Evolutionary conservation across 176 grass and related monocot species (phyloP).

Genomic region (Avena insularis): DNA sequence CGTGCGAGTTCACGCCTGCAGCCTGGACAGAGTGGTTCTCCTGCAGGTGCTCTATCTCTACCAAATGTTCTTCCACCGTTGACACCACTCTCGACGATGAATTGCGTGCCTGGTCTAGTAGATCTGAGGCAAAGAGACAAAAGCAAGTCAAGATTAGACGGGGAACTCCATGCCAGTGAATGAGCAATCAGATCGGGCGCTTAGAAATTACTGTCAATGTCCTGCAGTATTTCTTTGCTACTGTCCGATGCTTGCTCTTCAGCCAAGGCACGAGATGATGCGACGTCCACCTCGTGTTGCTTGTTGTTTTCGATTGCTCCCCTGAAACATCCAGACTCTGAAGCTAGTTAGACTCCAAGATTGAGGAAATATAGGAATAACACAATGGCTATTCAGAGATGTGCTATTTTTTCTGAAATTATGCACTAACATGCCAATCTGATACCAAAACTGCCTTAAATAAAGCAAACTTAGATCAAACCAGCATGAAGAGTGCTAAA

Average conservation of each 20-base stretch:
- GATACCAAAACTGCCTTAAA: too few species aligned
- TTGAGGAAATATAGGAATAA: neutral
- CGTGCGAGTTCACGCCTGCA: constrained; percentile 60
- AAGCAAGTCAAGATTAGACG: neutral
- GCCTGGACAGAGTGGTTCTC: constrained; percentile 61
- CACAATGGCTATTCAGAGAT: neutral
- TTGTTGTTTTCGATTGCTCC: constrained; percentile 60
- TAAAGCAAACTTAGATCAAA: neutral
- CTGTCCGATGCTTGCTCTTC: constrained; percentile 53
- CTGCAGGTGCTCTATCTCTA: constrained; percentile 55
- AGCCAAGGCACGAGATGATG: constrained; percentile 57
- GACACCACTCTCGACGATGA: constrained; percentile 60
- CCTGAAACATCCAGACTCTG: constrained; percentile 51
- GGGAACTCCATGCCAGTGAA: neutral
- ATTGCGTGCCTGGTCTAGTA: constrained; percentile 40
- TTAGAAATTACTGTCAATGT: constrained; percentile 68
- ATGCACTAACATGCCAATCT: neutral
- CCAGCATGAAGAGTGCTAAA: constrained; percentile 16
- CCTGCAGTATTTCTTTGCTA: constrained; percentile 62
- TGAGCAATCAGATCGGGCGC: neutral
- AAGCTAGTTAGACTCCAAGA: neutral
- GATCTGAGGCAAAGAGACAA: constrained; percentile 42
- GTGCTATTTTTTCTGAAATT: neutral
- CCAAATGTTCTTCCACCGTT: constrained; percentile 54
- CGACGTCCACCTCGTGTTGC: constrained; percentile 76